Base-by-base conservation (phyloP, 1,284 basidiomycete genomes). In the Amylostereum areolatum region DNA sequence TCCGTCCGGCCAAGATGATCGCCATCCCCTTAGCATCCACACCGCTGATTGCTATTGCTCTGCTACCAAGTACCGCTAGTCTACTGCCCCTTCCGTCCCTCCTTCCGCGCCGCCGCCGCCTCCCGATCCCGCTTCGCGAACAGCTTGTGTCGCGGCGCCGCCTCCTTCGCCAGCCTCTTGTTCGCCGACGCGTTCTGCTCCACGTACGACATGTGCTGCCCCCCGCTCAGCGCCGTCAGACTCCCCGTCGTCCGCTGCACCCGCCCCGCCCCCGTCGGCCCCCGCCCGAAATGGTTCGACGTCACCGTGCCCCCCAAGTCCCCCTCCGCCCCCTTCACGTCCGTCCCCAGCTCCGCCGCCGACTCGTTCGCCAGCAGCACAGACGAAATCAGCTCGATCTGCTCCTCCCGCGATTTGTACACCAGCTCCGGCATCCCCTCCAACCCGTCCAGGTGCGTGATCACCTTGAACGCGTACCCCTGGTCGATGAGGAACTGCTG, bases 401-500 rank as follows among this genome's bases (percentile, higher is more conserved):
- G 97, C 64, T 97, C 90, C 56, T 91, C 84, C 62, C 84, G 83
- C 39, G 89, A 92, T 59, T 81, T 83, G 74, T 97, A 99, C 46
- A 98, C 96, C 50, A 99, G 77, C 57, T 92, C 89, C 1, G 89
- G 85, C 62, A 97, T 78, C 43, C 81, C 75, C 53, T 97, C 85
- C 44, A 97, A 77, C 2, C 97, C 97, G 55, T 97, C 92, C 25
- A 99, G 81, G 60, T 97, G 92, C 6, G 97, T 99, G 68, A 99
- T 99, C 49, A 99, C 96, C 67, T 98, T 97, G 81, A 99, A 99
- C 1, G 95, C 91, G 69, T 99, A 99, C 1, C 95, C 95, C 71
- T 97, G 89, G 68, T 99, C 97, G 61, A 99, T 97, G 57, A 99
- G 74, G 73, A 99, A 99, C 61, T 98, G 94, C 66, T 99, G 97